A percentile compares a stretch with the other conserved stretches of the same genome.
Evolutionary conservation across 1,284 basidiomycete genomes (phyloP).

Genomic region (Ceraceosorus bombacis): DNA sequence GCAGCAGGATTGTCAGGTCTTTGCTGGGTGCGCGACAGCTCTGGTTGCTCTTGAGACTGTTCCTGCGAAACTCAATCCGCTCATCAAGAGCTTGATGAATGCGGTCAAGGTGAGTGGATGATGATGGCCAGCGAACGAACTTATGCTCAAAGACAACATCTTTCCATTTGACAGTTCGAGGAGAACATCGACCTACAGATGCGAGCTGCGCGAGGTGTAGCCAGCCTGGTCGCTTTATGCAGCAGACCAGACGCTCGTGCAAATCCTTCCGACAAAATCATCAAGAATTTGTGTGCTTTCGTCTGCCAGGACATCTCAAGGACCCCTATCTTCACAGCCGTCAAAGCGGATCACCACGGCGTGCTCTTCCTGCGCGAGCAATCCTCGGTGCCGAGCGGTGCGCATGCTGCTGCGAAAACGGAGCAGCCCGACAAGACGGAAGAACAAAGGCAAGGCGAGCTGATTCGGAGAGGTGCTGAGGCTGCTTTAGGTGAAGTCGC

Average conservation of each 20-base stretch:
- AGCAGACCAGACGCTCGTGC: slow-evolving; percentile 55
- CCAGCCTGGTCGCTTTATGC: slow-evolving; percentile 80
- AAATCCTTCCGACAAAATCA: slow-evolving; percentile 78
- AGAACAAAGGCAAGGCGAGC: slow-evolving; percentile 47
- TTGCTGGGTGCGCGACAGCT: slow-evolving; percentile 80
- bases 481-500: slow-evolving; percentile 76
- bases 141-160: background rate
- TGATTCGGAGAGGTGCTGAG: slow-evolving; percentile 70
- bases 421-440: slow-evolving; percentile 49
- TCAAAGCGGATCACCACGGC: slow-evolving; percentile 60
- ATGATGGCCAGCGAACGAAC: background rate
- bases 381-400: slow-evolving; percentile 49
- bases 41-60: slow-evolving; percentile 57
- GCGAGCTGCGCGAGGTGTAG: slow-evolving; percentile 80
- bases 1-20: slow-evolving; percentile 78
- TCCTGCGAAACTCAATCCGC: slow-evolving; percentile 72
- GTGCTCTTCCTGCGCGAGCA: slow-evolving; percentile 65
- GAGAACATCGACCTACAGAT: slow-evolving; percentile 80
- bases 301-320: slow-evolving; percentile 75
- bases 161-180: slow-evolving; percentile 50
- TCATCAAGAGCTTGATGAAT: slow-evolving; percentile 96
- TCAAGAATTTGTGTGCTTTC: slow-evolving; percentile 95
- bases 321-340: slow-evolving; percentile 77
- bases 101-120: slow-evolving; percentile 62
- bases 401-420: slow-evolving; percentile 1